Evolutionary conservation across 768 basidiomycete species (phyloP), one percentile per base, ranked within the genome.

Genomic region (Agaricus sinodeliciosus): DNA sequence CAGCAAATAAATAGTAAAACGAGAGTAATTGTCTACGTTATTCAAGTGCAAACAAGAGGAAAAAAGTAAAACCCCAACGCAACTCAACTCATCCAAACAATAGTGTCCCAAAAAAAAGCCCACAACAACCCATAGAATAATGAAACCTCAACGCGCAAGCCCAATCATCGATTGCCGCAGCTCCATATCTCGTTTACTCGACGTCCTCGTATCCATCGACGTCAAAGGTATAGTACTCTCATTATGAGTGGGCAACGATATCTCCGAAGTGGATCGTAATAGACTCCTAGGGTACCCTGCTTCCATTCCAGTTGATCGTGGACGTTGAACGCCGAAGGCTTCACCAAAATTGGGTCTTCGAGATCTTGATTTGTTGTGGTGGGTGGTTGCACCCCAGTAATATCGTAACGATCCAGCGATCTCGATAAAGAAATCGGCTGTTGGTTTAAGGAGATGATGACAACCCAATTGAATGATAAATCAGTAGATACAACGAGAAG

Each of bases 401-500:
- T 79, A 91, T 50, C 69, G 72, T 55, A 87, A 54, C 2, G 87
- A 88, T 52, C 70, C 65, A 27, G 62, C 62, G 16, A 91, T 90
- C 67, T 94, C 91, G 44, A 67, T 42, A 1, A 64, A 58, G 60
- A 91, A 90, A 62, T 92, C 89, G 56, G 69, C 84, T 85, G 49
- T 13, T 43, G 18, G 18, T 12, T 31, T 36, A 19, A 22, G 25
- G 3, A 22, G 27, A 34, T 22, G 13, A 18, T 41, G 15, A 13
- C 9, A 5, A 5, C 28, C 5, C 28, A 44, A 42, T 12, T 34
- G 13, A 12, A 40, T 9, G 43, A 9, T 11, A 43, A 48, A 42
- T 16, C 28, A 26, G n/a, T n/a, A 37, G 11, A 18, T 1, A 16
- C 13, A 18, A 11, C 19, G 28, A 47, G 18, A 50, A n/a, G 28